Evolutionary conservation across 2,329 filamentous ascomycete species (phyloP).

Genomic region (Tolypocladium capitatum): DNA sequence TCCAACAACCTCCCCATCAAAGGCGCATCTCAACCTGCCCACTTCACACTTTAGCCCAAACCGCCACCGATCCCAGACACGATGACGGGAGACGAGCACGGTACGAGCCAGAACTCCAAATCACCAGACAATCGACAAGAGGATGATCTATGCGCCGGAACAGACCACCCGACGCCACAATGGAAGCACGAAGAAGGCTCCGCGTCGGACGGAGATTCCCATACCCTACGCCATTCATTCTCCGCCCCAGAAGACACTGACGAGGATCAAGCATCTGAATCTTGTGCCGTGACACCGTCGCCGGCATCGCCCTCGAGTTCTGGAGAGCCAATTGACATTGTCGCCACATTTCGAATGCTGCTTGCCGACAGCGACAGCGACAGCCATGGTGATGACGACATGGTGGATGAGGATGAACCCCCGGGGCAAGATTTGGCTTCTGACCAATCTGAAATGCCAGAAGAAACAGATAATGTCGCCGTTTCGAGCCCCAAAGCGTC

Average conservation of each 20-base stretch:
- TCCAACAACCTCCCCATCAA: too few relatives aligned
- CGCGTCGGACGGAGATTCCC: neutral
- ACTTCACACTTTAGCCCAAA: neutral
- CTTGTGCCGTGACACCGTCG: neutral
- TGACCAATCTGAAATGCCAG: too few relatives aligned
- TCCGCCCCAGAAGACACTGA: neutral
- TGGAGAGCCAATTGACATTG: neutral
- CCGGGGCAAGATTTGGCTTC: too few relatives aligned
- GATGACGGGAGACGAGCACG: neutral
- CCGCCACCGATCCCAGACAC: neutral
- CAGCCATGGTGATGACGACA: neutral
- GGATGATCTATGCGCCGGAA: neutral
- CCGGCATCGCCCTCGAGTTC: neutral
- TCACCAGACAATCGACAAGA: neutral
- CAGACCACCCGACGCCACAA: neutral
- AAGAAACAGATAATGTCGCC: too few relatives aligned
- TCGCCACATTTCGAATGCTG: neutral
- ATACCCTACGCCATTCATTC: neutral
- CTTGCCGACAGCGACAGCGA: neutral
- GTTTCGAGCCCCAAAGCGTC: too few relatives aligned
- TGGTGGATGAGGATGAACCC: neutral
- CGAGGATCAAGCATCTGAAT: neutral
- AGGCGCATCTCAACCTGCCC: too few relatives aligned
- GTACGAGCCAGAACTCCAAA: neutral
- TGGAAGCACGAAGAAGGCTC: neutral